Evolutionary conservation across 2,329 filamentous ascomycete genomes (phyloP).

Genomic region (Cyanodermella asteris): DNA sequence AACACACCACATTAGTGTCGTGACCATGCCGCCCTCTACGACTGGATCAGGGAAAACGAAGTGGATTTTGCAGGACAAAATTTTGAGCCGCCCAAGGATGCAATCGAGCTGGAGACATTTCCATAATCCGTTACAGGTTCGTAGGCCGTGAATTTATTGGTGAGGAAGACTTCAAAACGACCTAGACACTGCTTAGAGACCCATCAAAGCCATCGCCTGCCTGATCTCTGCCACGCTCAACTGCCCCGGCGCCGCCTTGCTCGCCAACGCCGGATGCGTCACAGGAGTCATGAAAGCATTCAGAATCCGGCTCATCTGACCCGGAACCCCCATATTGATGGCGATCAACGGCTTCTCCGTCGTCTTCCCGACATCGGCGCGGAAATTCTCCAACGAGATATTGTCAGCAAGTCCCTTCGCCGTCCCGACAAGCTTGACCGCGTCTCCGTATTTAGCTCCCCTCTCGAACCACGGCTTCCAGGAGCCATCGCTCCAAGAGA

Average conservation of each 20-base stretch:
- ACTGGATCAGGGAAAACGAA: too few relatives aligned
- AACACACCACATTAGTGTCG: too few relatives aligned
- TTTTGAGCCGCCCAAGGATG: too few relatives aligned
- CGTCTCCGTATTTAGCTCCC: slow-evolving; percentile 70
- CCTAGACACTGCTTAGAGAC: too few relatives aligned
- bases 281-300: slow-evolving; percentile 92
- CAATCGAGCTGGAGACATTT: too few relatives aligned
- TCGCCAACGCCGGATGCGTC: slow-evolving; percentile 69
- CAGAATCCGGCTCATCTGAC: slow-evolving; percentile 73
- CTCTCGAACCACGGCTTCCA: slow-evolving; percentile 84
- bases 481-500: slow-evolving; percentile 82
- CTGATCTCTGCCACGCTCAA: slow-evolving; percentile 79
- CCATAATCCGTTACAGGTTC: too few relatives aligned
- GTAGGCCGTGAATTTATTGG: too few relatives aligned
- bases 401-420: slow-evolving; percentile 65
- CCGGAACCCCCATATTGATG: slow-evolving; percentile 79
- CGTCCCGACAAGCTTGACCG: slow-evolving; percentile 82
- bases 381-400: slow-evolving; percentile 64
- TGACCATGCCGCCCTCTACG: too few relatives aligned
- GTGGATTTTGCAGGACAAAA: too few relatives aligned
- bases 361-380: slow-evolving; percentile 46
- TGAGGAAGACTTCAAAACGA: too few relatives aligned
- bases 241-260: slow-evolving; percentile 85
- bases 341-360: slow-evolving; percentile 74
- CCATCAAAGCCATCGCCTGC: slow-evolving; percentile 48